phyloP scores from a whole-genome alignment of 208 protist species.

The Acanthamoeba triangularis region DNA sequence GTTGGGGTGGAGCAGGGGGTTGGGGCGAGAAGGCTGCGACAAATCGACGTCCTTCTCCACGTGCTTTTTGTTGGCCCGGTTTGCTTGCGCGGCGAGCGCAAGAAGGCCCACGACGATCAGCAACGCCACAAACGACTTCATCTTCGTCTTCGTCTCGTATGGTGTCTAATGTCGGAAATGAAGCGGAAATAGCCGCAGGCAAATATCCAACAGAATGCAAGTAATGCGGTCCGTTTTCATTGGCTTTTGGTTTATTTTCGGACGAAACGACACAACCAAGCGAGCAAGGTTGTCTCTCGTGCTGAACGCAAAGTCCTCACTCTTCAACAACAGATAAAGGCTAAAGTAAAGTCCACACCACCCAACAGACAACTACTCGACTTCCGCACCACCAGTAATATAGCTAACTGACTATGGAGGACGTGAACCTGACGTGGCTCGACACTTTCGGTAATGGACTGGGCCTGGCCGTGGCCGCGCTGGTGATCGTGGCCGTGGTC shows the following conservation, averaged over 20 bases:
- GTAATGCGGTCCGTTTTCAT: not conserved
- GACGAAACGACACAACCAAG: not conserved
- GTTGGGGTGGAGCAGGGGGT: not conserved
- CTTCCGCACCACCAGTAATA: not conserved
- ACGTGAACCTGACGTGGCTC: not conserved
- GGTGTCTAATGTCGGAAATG: not conserved
- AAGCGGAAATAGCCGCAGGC: too few relatives aligned
- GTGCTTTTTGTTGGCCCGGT: not conserved
- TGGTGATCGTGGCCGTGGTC: not conserved
- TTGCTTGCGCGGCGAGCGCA: not conserved
- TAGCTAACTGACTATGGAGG: not conserved
- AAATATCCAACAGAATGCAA: not conserved
- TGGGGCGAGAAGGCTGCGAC: not conserved
- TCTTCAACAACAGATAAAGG: too few relatives aligned
- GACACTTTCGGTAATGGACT: not conserved
- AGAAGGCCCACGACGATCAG: not conserved
- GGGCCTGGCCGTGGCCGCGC: not conserved
- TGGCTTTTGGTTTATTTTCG: not conserved
- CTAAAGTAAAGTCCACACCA: too few relatives aligned
- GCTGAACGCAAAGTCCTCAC: too few relatives aligned
- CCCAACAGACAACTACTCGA: not conserved
- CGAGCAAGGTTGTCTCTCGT: too few relatives aligned
- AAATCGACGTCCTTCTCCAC: not conserved
- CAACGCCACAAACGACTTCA: not conserved
- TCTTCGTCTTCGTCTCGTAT: not conserved